phyloP scores from a whole-genome alignment of 345 rosid genomes.

The Melaleuca alternifolia region DNA sequence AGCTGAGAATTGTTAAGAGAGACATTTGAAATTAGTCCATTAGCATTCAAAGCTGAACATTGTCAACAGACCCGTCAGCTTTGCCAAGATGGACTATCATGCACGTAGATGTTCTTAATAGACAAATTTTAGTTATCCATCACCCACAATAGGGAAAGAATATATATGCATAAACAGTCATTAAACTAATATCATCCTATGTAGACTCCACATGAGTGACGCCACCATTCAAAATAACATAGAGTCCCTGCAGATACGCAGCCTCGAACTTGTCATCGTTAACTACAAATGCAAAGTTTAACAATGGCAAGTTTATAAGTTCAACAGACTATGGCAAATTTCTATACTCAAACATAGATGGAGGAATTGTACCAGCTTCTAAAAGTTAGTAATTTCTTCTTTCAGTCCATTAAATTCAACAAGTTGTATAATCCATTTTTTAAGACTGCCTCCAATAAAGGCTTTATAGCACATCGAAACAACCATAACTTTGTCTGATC shows the following conservation, averaged over 20 bases:
- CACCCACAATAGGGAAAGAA: not conserved
- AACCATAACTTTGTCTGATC: not conserved
- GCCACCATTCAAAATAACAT: not conserved
- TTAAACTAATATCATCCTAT: not conserved
- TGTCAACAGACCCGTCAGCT: slow-evolving; percentile 12
- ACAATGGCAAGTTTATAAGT: not conserved
- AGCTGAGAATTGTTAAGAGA: slow-evolving; percentile 5
- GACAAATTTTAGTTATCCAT: not conserved
- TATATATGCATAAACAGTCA: not conserved
- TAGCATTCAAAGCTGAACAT: slow-evolving; percentile 37
- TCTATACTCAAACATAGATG: not conserved
- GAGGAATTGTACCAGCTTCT: not conserved
- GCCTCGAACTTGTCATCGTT: not conserved
- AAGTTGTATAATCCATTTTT: not conserved
- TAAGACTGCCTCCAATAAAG: not conserved
- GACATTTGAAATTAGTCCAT: slow-evolving; percentile 21
- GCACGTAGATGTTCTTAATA: no score
- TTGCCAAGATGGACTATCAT: slow-evolving; percentile 13
- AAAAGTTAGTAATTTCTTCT: not conserved
- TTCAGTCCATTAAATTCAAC: not conserved
- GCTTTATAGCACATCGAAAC: not conserved
- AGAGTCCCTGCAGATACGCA: not conserved
- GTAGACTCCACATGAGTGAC: not conserved
- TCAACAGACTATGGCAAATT: not conserved
- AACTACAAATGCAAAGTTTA: not conserved